Evolutionary conservation across 75 land plant species (phyloP), one percentile per base, ranked within the genome.

Genomic region (Chamaecyparis obtusa): DNA sequence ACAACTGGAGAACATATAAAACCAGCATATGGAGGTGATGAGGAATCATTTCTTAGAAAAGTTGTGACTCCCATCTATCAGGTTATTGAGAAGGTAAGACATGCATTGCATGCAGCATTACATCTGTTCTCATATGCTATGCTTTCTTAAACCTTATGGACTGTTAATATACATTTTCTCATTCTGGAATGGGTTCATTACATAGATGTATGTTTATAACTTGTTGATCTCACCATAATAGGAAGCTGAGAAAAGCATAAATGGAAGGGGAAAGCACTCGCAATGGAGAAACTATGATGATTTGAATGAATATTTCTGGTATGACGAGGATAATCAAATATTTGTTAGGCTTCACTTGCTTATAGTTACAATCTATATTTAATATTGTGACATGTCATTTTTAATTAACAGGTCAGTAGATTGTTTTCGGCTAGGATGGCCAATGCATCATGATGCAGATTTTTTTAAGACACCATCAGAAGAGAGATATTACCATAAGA

Each of bases 221-320:
- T 41, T 19, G 46, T 78, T 15, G 39, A 78, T 81, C 46, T 81
- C 48, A 46, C 30, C 24, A 85, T n/a, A 78, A 1, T 86, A 97
- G 99, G 99, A 98, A 91, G 97, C 95, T 85, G 91, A 88, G 39
- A 90, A 83, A 84, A 95, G 94, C 88, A 91, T 87, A 84, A 88
- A 82, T 67, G 97, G 94, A 35, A 96, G 89, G 64, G 94, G 99
- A 55, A 94, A 93, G 35, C 99, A 98, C 89, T 98, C 99, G 5
- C 91, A 94, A 27, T 98, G 99, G 99, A 93, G 99, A 44, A 98
- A 98, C 60, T 98, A 98, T 90, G 99, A 98, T 92, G 99, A 98
- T 88, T 86, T 98, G 77, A 98, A 98, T 86, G 99, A 98, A 92
- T 98, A 95, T 84, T 98, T 98, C 88, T 98, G 99, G 99, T 98